Base-by-base conservation (phyloP, 169 alveolate species). In the Theileria parva region DNA sequence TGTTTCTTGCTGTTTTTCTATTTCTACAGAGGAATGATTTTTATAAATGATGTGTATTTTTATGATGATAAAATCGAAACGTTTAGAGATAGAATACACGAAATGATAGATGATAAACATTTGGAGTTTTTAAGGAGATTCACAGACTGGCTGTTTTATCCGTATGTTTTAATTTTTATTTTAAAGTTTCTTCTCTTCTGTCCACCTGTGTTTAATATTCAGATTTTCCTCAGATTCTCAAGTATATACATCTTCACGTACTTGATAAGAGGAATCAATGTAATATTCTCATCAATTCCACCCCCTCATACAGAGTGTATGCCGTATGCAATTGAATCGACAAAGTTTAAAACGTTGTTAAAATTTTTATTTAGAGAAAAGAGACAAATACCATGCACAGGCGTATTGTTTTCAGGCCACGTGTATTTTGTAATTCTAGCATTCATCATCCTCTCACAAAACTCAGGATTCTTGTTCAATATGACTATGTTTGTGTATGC, bases 321-420 rank as follows among this genome's bases (percentile, higher is more conserved):
- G 59, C 86, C 90, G 32, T 50, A 51, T 48, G 44, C 51, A 50
- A 53, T 37, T 21, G 37, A 37, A 0, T 30, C 70, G 27, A 25
- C 30, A n/a, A 30, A 1, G 44, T 27, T n/a, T 28, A 84, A 86
- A 59, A 86, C 67, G 61, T 57, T 63, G 25, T 25, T 59, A 50
- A 55, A 74, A 17, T 51, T 85, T 17, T 21, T 86, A 34, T 61
- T 55, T 8, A 64, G 80, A 34, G 37, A 77, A n/a, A 78, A 86
- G 21, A 64, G 76, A 28, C 80, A 68, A 13, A 76, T 77, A 9
- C 81, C 89, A 59, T 90, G 94, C 80, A 90, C 94, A 9, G 94
- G 87, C 65, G 59, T 86, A 60, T 74, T 90, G 21, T 74, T 90
- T 19, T 90, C 94, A 21, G 94, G 94, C 9, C 93, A 81, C 66